phyloP scores from a whole-genome alignment of 495 filamentous ascomycete species.

The Cetradonia linearis region DNA sequence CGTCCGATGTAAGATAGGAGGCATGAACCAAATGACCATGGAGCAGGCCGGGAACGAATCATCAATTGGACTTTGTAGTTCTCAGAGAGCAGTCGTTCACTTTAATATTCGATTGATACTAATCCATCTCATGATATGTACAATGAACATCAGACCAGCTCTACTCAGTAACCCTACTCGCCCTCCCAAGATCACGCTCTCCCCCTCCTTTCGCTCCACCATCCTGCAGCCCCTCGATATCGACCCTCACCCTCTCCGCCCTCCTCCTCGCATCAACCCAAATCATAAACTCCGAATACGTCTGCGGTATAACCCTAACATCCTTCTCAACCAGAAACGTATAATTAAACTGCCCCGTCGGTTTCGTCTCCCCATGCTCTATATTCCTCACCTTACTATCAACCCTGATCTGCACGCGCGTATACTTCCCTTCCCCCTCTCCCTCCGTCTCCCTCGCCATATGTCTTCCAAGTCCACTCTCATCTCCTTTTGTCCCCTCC shows the following conservation, averaged over 20 bases:
- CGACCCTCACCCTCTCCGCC: conserved; percentile 36
- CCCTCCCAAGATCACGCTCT: conserved; percentile 14
- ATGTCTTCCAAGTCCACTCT: no score
- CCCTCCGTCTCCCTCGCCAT: conserved; percentile 28
- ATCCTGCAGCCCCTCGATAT: conserved; percentile 16
- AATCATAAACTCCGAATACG: conserved; percentile 69
- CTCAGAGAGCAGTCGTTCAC: no score
- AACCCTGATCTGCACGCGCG: conserved; percentile 65
- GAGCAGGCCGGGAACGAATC: no score
- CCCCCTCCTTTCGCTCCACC: conserved; percentile 27
- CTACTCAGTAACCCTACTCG: conserved; percentile 17
- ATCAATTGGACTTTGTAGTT: no score
- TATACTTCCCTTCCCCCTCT: conserved; percentile 37
- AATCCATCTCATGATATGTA: background rate
- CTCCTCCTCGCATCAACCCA: conserved; percentile 64
- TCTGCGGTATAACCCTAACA: conserved; percentile 64
- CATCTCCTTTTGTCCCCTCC: conserved; percentile 22
- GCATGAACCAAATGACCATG: no score
- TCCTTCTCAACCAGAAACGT: conserved; percentile 68
- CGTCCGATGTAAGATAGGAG: no score
- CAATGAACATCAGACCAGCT: background rate
- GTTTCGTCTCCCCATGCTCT: conserved; percentile 63
- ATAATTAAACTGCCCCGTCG: conserved; percentile 78
- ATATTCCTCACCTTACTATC: conserved; percentile 69
- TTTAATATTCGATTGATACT: no score